Evolutionary conservation across 1,284 basidiomycete species (phyloP).

Genomic region (Boletus sp.): DNA sequence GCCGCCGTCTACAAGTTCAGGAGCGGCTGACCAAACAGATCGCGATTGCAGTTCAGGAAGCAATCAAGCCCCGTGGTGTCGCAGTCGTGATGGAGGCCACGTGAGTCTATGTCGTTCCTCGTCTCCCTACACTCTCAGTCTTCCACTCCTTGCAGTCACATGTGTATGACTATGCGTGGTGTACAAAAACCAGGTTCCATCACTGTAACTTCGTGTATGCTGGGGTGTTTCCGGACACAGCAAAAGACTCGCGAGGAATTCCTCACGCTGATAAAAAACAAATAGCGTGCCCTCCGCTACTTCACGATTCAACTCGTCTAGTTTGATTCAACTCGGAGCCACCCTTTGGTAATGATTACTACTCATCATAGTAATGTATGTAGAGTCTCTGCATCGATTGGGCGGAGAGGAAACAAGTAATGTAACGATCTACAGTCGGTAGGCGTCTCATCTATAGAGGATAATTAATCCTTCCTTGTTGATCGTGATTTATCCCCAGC

Average conservation of each 20-base stretch:
- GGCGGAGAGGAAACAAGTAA: slow-evolving; percentile 16
- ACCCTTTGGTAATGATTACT: slow-evolving; percentile 18
- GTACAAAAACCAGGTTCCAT: slow-evolving; percentile 97
- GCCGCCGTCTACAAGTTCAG: slow-evolving; percentile 93
- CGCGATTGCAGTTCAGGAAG: slow-evolving; percentile 94
- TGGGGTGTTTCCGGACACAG: slow-evolving; percentile 94
- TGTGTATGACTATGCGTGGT: slow-evolving; percentile 99
- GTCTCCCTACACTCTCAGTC: slow-evolving; percentile 10
- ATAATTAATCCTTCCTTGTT: slow-evolving; percentile 46
- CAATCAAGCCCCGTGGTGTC: slow-evolving; percentile 95
- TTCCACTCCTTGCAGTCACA: slow-evolving; percentile 59
- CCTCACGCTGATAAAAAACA: slow-evolving; percentile 70
- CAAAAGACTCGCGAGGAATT: slow-evolving; percentile 98
- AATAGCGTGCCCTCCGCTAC: slow-evolving; percentile 20
- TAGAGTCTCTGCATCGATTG: slow-evolving; percentile 14
- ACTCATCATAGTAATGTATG: slow-evolving; percentile 21
- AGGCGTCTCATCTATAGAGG: slow-evolving; percentile 9
- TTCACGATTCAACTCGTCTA: slow-evolving; percentile 37
- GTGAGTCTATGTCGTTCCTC: slow-evolving; percentile 47
- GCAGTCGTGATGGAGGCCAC: slow-evolving; percentile 99
- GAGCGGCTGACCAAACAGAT: slow-evolving; percentile 98
- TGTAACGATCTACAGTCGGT: slow-evolving; percentile 23
- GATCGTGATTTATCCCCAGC: slow-evolving; percentile 50
- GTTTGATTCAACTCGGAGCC: slow-evolving; percentile 36
- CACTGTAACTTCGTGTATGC: slow-evolving; percentile 98